phyloP scores from a whole-genome alignment of 805 yeast species.

The Schwanniomyces pseudopolymorphus region DNA sequence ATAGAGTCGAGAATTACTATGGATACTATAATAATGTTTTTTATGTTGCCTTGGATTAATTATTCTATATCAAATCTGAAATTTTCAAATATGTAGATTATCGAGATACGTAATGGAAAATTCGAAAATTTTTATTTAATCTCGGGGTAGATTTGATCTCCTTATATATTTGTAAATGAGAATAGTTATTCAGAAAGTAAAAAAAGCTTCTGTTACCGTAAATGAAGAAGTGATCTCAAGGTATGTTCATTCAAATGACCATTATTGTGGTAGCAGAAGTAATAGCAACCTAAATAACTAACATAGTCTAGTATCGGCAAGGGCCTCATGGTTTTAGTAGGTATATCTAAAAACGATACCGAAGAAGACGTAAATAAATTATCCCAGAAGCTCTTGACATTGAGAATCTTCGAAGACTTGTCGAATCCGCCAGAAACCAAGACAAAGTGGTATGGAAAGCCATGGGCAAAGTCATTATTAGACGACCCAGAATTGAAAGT shows the following conservation, averaged over 20 bases:
- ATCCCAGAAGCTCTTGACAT: conserved; percentile 61
- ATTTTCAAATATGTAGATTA: no score
- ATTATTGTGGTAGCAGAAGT: background rate
- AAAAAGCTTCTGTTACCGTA: conserved; percentile 85
- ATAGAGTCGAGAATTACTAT: background rate
- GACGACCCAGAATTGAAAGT: conserved; percentile 70
- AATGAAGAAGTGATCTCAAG: conserved; percentile 66
- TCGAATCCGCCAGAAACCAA: conserved; percentile 45
- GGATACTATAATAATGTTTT: background rate
- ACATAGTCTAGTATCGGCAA: conserved; percentile 45
- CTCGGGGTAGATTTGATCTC: background rate
- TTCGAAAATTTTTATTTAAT: background rate
- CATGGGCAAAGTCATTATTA: conserved; percentile 71
- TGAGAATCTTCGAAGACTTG: conserved; percentile 72
- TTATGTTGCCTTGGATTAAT: background rate
- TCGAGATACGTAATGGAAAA: no score
- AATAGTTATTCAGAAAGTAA: conserved; percentile 88
- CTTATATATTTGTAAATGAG: conserved; percentile 56
- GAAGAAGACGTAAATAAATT: conserved; percentile 67
- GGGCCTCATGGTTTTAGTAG: conserved; percentile 82
- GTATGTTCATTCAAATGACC: conserved; percentile 22
- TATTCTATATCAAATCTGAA: no score
- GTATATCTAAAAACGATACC: conserved; percentile 78
- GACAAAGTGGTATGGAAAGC: conserved; percentile 51
- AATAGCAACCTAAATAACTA: background rate